Evolutionary conservation across 176 grass and related monocot species (phyloP).

Genomic region (Oryza australiensis): DNA sequence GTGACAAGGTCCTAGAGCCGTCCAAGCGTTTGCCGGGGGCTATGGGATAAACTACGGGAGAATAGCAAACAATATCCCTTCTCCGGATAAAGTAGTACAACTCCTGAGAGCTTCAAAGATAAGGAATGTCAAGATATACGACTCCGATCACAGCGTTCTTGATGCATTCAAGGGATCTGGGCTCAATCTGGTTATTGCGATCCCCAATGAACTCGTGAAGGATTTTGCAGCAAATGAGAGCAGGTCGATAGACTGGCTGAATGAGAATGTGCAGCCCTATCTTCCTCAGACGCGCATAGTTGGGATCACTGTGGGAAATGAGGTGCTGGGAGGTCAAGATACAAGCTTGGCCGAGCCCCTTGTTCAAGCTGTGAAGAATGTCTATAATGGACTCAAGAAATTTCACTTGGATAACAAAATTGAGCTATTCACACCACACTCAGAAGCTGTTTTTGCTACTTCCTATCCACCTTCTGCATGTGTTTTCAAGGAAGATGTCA

Average conservation of each 20-base stretch:
- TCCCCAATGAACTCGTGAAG: slow-evolving; percentile 61
- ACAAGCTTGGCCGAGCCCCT: slow-evolving; percentile 62
- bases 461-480: slow-evolving; percentile 92
- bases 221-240: slow-evolving; percentile 74
- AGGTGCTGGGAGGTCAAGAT: slow-evolving; percentile 84
- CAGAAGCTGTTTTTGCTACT: slow-evolving; percentile 76
- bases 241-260: slow-evolving; percentile 71
- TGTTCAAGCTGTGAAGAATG: slow-evolving; percentile 75
- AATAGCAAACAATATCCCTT: slow-evolving; percentile 85
- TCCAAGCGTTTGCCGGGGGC: slow-evolving; percentile 61
- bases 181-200: slow-evolving; percentile 69
- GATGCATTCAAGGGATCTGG: slow-evolving; percentile 86
- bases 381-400: slow-evolving; percentile 71
- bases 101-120: slow-evolving; percentile 79
- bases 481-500: slow-evolving; percentile 71
- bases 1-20: slow-evolving; percentile 44
- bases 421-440: slow-evolving; percentile 79
- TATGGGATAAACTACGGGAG: slow-evolving; percentile 95
- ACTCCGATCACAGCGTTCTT: slow-evolving; percentile 71
- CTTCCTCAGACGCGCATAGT: slow-evolving; percentile 60
- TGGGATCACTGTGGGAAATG: slow-evolving; percentile 89
- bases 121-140: slow-evolving; percentile 96
- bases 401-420: slow-evolving; percentile 64
- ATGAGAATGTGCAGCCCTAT: slow-evolving; percentile 89
- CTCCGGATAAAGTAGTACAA: slow-evolving; percentile 76